Conservation (phyloP, 345 rosid species). For the Salix caprea region DNA sequence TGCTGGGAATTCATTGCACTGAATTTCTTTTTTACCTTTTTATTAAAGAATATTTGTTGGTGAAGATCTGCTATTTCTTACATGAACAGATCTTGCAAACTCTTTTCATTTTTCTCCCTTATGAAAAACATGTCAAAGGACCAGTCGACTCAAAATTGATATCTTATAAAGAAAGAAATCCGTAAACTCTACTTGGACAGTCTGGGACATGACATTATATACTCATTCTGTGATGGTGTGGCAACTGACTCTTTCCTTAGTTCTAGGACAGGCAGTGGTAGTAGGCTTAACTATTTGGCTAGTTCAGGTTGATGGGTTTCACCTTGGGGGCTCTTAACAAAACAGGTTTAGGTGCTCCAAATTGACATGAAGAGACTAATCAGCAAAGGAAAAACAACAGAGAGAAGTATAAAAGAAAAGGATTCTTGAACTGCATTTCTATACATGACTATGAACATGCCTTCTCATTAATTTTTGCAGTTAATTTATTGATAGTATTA, state of each 20-base stretch:
- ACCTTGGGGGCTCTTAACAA: conserved; percentile 2
- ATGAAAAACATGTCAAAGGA: no score
- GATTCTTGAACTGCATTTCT: not conserved
- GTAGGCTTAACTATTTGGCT: conserved; percentile 6
- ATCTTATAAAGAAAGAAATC: not conserved
- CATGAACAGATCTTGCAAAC: not conserved
- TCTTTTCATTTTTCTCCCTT: no score
- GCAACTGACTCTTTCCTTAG: not conserved
- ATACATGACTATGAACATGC: no score
- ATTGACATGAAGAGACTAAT: not conserved
- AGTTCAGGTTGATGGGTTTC: not conserved
- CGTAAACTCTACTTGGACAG: not conserved
- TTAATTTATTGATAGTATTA: not conserved
- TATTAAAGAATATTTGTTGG: not conserved
- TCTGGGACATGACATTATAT: not conserved
- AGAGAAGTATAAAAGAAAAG: not conserved
- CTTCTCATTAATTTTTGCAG: not conserved
- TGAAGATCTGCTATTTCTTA: not conserved
- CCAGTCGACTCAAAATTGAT: no score
- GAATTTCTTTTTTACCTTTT: no score
- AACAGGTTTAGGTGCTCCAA: conserved; percentile 4
- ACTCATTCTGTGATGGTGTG: not conserved
- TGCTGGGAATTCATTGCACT: not conserved
- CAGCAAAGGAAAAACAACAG: not conserved
- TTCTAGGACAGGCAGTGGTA: not conserved